A percentile compares a stretch with the other conserved stretches of the same genome.
Evolutionary conservation across 805 yeast genomes (phyloP).

Genomic region (Ogataea ganodermae): DNA sequence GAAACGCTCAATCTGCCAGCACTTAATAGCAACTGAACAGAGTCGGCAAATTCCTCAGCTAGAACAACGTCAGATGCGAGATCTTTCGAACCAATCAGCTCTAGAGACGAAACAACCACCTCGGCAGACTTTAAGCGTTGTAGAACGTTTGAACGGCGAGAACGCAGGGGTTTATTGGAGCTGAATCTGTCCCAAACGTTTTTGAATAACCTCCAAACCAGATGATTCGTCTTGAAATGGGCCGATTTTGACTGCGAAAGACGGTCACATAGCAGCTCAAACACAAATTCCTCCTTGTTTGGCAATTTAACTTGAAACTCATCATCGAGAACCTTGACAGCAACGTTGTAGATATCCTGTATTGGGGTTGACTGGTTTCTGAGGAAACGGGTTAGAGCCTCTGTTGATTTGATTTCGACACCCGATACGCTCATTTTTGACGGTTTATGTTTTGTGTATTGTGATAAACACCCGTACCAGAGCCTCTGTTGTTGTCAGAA

Average conservation of each 20-base stretch:
- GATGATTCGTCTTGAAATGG: constrained; percentile 43
- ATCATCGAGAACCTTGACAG: constrained; percentile 36
- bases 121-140: constrained; percentile 46
- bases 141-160: constrained; percentile 42
- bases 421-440: constrained; percentile 1
- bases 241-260: constrained; percentile 49
- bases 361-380: constrained; percentile 53
- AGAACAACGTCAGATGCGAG: constrained; percentile 26
- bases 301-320: constrained; percentile 49
- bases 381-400: constrained; percentile 55
- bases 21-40: constrained; percentile 20
- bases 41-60: constrained; percentile 22
- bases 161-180: constrained; percentile 22
- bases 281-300: constrained; percentile 51
- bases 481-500: neutral
- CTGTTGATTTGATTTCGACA: constrained; percentile 37
- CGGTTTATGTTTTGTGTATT: neutral
- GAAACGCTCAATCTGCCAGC: constrained; percentile 21
- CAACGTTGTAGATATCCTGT: constrained; percentile 42
- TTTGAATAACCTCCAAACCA: constrained; percentile 55
- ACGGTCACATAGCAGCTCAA: constrained; percentile 63
- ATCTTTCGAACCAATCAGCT: constrained; percentile 18
- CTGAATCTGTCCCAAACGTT: constrained; percentile 29
- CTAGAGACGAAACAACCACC: constrained; percentile 30
- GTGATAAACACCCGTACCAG: too few species aligned